Evolutionary conservation across 495 filamentous ascomycete genomes (phyloP), one percentile per base, ranked within the genome.

Genomic region (Viridothelium virens): DNA sequence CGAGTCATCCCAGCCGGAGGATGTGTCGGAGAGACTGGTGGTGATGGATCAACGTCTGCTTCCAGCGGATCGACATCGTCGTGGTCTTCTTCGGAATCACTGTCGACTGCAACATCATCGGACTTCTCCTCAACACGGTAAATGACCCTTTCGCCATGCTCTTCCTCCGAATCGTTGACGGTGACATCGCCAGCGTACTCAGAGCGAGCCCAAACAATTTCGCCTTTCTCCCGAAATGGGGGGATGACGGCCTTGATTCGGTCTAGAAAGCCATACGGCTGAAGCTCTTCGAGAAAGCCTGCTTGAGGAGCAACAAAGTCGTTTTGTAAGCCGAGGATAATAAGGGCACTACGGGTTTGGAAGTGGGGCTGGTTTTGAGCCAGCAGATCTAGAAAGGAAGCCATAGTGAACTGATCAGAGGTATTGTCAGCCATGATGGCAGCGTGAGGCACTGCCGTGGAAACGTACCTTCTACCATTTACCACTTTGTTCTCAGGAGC

Each of bases 271-370:
- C 87, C 85, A 50, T 91, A 83, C 44, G 87, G 82, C 41, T 96
- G 79, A 48, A 86, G 85, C 39, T 89, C 91, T 46, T 85, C 82
- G 53, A 36, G 7, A 36, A 59, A 59, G n/a, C 53, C 53, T 3
- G 18, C 18, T 18, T 59, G 53, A 1, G 84, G 76, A 37, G 85
- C 83, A 56, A 96, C 75, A 72, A 97, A 96, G 75, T 97, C 94
- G 74, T 96, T 96, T 69, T 97, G 94, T 33, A 96, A 83, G 72
- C 96, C 92, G 63, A 97, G 79, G 14, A 96, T 74, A 34, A 98
- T 78, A 47, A 98, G 77, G 0, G 91, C 94, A 78, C 92, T 89
- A 62, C 91, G 85, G 11, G 92, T 94, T 64, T 84, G 77, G 65
- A 89, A 82, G 31, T 75, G 72, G 16, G 85, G 83, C 37, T 73